Evolutionary conservation across 371 early-diverging fungal species (phyloP).

Genomic region (Mucor indicus): DNA sequence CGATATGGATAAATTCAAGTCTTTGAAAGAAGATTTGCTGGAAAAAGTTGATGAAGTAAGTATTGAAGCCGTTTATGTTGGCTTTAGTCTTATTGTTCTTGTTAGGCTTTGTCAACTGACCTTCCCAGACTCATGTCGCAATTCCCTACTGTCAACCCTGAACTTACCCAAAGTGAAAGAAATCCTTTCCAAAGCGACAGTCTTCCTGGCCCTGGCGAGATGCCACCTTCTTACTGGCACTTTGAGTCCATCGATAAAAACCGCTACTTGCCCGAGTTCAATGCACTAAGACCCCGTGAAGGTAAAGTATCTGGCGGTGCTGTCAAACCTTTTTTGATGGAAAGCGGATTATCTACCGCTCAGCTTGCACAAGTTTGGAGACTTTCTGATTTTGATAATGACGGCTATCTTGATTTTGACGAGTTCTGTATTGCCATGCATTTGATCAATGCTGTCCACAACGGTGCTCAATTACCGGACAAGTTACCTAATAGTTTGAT

Average conservation of each 20-base stretch:
- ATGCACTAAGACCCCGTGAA: slow-evolving; percentile 52
- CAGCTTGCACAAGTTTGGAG: slow-evolving; percentile 67
- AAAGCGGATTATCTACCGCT: slow-evolving; percentile 57
- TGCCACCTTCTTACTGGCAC: slow-evolving; percentile 59
- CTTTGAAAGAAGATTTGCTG: slow-evolving; percentile 63
- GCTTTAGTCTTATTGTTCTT: not conserved
- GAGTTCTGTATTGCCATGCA: slow-evolving; percentile 74
- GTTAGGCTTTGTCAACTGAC: slow-evolving; percentile 26
- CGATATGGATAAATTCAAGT: slow-evolving; percentile 77
- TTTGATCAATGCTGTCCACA: slow-evolving; percentile 48
- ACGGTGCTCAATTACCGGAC: slow-evolving; percentile 55
- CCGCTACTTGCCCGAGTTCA: slow-evolving; percentile 43
- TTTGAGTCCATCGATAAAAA: slow-evolving; percentile 54
- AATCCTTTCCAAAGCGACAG: slow-evolving; percentile 38
- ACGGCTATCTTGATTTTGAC: slow-evolving; percentile 69
- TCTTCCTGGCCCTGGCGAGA: slow-evolving; percentile 27
- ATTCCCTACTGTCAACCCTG: slow-evolving; percentile 37
- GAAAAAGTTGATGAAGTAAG: slow-evolving; percentile 53
- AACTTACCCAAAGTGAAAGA: slow-evolving; percentile 23
- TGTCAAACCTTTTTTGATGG: slow-evolving; percentile 58
- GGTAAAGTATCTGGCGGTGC: slow-evolving; percentile 60
- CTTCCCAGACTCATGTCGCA: slow-evolving; percentile 34
- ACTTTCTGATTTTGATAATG: slow-evolving; percentile 66
- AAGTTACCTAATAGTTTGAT: slow-evolving; percentile 49
- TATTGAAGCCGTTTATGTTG: not conserved